Evolutionary conservation across 345 rosid genomes (phyloP).

Genomic region (Anastatica hierochuntica): DNA sequence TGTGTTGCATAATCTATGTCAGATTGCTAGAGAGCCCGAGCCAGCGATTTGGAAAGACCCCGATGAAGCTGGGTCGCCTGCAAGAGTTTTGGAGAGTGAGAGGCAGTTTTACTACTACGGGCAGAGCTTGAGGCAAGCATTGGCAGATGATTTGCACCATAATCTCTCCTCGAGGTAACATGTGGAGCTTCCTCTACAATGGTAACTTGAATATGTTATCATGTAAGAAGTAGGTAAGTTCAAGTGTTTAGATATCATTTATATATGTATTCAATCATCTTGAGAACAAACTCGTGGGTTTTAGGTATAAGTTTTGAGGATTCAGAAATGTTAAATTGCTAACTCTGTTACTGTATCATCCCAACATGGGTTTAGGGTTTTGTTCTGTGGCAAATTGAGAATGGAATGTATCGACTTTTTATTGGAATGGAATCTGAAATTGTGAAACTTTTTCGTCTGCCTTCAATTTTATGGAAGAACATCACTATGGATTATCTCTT

Average conservation of each 20-base stretch:
- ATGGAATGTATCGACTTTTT: neutral
- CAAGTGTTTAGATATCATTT: too few relatives aligned
- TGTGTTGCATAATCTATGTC: constrained; percentile 93
- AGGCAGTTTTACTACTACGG: constrained; percentile 69
- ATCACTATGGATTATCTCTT: too few relatives aligned
- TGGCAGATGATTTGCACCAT: constrained; percentile 91
- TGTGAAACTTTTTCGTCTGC: too few relatives aligned
- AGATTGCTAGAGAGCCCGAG: constrained; percentile 94
- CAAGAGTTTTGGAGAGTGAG: constrained; percentile 78
- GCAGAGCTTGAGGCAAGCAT: constrained; percentile 79
- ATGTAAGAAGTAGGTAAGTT: constrained; percentile 2
- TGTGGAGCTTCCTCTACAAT: neutral
- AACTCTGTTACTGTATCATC: constrained; percentile 6
- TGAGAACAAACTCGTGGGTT: neutral
- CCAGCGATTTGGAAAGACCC: constrained; percentile 83
- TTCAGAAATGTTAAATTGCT: neutral
- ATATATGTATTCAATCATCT: neutral
- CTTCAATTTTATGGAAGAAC: too few relatives aligned
- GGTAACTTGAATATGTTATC: neutral
- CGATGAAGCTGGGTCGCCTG: constrained; percentile 58
- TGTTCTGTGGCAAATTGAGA: neutral
- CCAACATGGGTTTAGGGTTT: too few relatives aligned
- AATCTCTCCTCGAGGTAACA: constrained; percentile 65
- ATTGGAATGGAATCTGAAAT: too few relatives aligned
- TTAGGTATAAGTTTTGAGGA: constrained; percentile 4